A percentile compares a stretch with the other conserved stretches of the same genome.
These are phyloP conservation scores for Acacia concinna DNA, from an alignment of 331 rosid species.

Conservation along the genomic window DNA sequence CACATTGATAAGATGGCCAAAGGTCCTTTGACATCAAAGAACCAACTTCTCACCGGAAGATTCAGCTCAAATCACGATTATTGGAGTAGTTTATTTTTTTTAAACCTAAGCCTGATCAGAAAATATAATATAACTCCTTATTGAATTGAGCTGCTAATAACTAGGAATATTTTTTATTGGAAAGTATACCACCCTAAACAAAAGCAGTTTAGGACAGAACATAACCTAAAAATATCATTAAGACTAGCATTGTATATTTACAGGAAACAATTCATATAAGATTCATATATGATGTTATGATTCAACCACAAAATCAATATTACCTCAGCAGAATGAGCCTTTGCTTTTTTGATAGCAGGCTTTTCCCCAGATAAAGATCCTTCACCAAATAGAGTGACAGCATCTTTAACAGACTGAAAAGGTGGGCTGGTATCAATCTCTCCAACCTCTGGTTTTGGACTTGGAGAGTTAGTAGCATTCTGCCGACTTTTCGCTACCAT, in stretches of 20 bases:
- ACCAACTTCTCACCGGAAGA: neutral
- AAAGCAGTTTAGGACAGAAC: neutral
- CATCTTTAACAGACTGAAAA: conserved; percentile 97
- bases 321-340: conserved; percentile 91
- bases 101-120: neutral
- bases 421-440: conserved; percentile 99
- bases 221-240: neutral
- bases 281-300: conserved; percentile 2
- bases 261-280: neutral
- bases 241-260: neutral
- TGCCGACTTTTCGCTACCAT: conserved; percentile 74
- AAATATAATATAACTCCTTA: neutral
- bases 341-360: conserved; percentile 61
- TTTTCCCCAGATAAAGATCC: conserved; percentile 92
- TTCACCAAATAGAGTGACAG: conserved; percentile 86
- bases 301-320: conserved; percentile 10
- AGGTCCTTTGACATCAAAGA: neutral
- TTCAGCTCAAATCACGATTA: neutral
- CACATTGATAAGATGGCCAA: neutral
- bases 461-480: conserved; percentile 60
- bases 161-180: neutral
- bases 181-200: neutral
- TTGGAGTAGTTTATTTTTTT: neutral
- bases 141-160: neutral
- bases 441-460: conserved; percentile 81